A percentile compares a stretch with the other conserved stretches of the same genome.
Evolutionary conservation across 78 protist genomes (phyloP).

Genomic region (Diacronema lutheri): DNA sequence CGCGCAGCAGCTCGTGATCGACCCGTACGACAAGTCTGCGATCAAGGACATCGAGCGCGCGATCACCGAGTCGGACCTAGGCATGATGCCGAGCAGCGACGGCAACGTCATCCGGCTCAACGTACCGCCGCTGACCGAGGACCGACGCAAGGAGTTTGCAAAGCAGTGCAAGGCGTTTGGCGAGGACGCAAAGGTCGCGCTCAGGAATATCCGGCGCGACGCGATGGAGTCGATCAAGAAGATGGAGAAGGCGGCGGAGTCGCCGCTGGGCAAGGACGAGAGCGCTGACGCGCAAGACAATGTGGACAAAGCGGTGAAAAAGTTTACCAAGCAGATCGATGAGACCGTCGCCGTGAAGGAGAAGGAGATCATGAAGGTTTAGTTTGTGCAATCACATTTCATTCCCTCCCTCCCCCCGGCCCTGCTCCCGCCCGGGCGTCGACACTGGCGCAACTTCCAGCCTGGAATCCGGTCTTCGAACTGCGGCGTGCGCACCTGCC

Average conservation of each 20-base stretch:
- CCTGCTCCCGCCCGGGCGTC: no score
- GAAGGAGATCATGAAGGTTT: not conserved
- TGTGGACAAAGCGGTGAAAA: not conserved
- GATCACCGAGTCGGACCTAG: not conserved
- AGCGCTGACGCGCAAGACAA: not conserved
- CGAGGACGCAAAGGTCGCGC: not conserved
- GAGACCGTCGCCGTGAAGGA: not conserved
- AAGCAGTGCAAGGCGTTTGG: not conserved
- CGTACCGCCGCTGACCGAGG: not conserved
- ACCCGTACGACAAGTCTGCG: not conserved
- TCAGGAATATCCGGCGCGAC: not conserved
- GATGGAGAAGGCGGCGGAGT: not conserved
- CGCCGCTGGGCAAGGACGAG: not conserved
- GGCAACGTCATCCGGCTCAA: not conserved
- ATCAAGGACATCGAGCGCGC: not conserved
- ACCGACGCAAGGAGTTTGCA: not conserved
- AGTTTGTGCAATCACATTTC: no score
- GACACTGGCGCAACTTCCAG: no score
- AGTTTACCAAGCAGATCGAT: not conserved
- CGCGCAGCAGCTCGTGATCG: not conserved
- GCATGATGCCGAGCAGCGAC: constrained; percentile 4
- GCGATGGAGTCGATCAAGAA: constrained; percentile 9
- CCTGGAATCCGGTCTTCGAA: no score
- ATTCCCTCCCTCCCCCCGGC: no score
- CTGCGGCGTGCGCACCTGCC: no score